Base-by-base conservation (phyloP, 1,284 basidiomycete species). In the Ustilago nuda region DNA sequence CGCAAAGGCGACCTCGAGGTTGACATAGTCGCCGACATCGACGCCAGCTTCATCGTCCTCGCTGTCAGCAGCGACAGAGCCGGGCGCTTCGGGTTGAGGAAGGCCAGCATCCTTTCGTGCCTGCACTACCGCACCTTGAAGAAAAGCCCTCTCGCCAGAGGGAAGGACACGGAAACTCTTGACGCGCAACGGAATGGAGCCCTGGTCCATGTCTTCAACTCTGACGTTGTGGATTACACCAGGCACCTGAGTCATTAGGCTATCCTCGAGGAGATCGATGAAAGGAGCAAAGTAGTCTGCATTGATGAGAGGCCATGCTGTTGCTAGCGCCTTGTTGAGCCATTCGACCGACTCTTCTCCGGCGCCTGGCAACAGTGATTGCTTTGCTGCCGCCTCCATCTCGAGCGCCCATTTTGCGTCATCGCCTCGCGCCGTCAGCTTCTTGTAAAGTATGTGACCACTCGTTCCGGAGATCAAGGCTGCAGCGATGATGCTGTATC, bases 181-280 rank as follows among this genome's bases (percentile, higher is more conserved):
- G 54, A 84, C 61, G 23, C 71, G 69, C 17, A 82, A 60, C 2
- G 82, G 80, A 9, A 79, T 75, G 13, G 74, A 62, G 23, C 82
- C 82, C 52, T 84, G 82, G 37, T 82, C 81, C 67, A 84, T 63
- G 56, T 81, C 82, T 30, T 83, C 82, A 33, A 84, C 80, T n/a
- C 82, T 58, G 41, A 77, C 79, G 30, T 65, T 69, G 61, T 83
- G 82, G 1, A 84, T 82, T 1, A 84, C 73, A 6, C 78, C 77
- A 8, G 82, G 82, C n/a, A 84, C 80, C 61, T 84, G 82, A 3
- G 78, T 78, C 80, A 82, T 82, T 13, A 84, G 69, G 12, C 80
- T 79, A 59, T 84, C 82, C 68, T 84, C 82, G 39, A 84, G 70
- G 13, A 84, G 71, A 55, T 84, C 82, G 58, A 83, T 56, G 43